phyloP scores from a whole-genome alignment of 2,329 filamentous ascomycete genomes.

The Paraconiothyrium sp. region DNA sequence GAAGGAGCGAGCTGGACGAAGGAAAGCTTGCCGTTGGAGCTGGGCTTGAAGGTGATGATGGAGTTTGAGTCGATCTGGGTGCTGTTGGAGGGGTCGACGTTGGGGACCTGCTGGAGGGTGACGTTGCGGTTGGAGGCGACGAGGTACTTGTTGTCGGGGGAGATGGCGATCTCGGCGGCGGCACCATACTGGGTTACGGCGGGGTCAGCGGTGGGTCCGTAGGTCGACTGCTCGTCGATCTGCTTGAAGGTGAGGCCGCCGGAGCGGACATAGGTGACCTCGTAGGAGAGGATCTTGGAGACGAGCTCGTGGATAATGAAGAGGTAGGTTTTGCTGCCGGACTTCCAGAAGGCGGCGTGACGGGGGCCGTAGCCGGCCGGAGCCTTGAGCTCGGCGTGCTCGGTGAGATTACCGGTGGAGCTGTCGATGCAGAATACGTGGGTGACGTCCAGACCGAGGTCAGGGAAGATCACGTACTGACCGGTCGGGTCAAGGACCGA shows the following conservation, averaged over 20 bases:
- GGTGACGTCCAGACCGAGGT: conserved; percentile 71
- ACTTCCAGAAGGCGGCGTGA: conserved; percentile 67
- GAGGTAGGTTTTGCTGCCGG: conserved; percentile 54
- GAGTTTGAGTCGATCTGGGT: conserved; percentile 61
- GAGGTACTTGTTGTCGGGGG: conserved; percentile 67
- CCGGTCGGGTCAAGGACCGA: conserved; percentile 72
- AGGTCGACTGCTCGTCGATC: conserved; percentile 57
- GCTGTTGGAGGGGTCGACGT: conserved; percentile 50
- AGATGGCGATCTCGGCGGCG: conserved; percentile 67
- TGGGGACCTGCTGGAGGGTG: conserved; percentile 56
- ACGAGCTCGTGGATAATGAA: conserved; percentile 70
- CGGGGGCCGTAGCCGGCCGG: conserved; percentile 69
- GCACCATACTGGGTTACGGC: conserved; percentile 43
- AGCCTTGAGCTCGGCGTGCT: conserved; percentile 56
- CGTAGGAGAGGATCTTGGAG: conserved; percentile 66
- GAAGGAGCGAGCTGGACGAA: conserved; percentile 68
- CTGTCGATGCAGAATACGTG: conserved; percentile 66
- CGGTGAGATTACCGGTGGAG: conserved; percentile 54
- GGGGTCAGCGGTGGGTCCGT: conserved; percentile 36
- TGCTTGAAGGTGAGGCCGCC: conserved; percentile 57
- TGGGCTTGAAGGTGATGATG: conserved; percentile 60
- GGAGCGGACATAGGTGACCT: conserved; percentile 60
- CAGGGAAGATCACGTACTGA: conserved; percentile 70
- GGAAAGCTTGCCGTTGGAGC: conserved; percentile 62
- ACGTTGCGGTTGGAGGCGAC: conserved; percentile 75